These are phyloP conservation scores for Actinomortierella ambigua DNA, from an alignment of 371 early-diverging fungal species.

Conservation along the genomic window DNA sequence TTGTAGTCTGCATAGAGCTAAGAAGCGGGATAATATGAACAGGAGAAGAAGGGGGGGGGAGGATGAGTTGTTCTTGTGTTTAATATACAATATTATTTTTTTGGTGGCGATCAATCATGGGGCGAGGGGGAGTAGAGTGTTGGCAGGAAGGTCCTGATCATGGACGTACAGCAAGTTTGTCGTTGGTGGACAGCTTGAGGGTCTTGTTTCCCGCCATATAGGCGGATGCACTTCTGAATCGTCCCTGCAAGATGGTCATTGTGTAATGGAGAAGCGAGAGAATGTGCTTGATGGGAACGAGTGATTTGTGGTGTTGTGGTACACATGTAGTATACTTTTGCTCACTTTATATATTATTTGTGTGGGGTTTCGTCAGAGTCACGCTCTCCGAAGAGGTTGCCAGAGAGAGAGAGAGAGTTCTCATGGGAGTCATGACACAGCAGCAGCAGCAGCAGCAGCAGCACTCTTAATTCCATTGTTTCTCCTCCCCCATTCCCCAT, in stretches of 20 bases:
- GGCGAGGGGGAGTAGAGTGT: no score
- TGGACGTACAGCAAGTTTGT: conserved; percentile 32
- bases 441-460: no score
- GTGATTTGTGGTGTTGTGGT: no score
- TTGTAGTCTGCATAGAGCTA: conserved; percentile 46
- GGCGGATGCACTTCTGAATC: conserved; percentile 45
- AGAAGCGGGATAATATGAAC: background rate
- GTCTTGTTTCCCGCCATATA: conserved; percentile 24
- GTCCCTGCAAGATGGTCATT: conserved; percentile 23
- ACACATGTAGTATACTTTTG: no score
- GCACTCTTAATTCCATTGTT: background rate
- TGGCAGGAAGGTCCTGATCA: background rate
- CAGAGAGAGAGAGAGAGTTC: no score
- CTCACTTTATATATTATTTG: no score
- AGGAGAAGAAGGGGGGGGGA: background rate
- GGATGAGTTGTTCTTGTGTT: background rate
- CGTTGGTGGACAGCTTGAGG: conserved; percentile 23
- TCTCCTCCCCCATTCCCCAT: background rate
- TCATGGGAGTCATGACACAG: no score
- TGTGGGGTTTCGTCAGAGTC: no score
- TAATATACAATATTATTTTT: background rate
- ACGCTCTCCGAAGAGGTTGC: no score
- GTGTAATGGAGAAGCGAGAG: background rate
- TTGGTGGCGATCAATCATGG: no score
- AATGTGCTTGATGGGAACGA: background rate